Base-by-base conservation (phyloP, 2,329 filamentous ascomycete species). In the Paraphoma sp. region DNA sequence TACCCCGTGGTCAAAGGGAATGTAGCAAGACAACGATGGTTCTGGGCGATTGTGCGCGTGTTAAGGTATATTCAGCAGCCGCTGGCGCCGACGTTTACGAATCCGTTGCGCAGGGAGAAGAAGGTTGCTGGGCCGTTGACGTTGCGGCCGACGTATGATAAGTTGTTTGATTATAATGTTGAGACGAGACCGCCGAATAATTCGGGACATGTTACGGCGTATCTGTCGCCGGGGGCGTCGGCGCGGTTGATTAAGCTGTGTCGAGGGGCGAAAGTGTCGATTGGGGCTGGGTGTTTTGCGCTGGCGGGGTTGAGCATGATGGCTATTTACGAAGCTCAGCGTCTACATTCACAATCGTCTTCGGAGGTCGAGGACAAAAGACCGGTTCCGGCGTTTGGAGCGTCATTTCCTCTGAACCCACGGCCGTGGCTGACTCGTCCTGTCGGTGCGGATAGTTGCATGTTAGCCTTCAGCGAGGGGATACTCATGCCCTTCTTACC, bases 391-490 rank as follows among this genome's bases (percentile, higher is more conserved):
- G 72, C 77, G 7, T 81, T 82, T 67, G 76, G 76, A 28, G 78
- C 76, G 3, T 79, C 77, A 11, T 82, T 82, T 50, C 80, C 80
- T 0, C 69, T 82, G 14, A 81, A 82, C 53, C 80, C 80, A 0
- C 77, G 23, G 23, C 23, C 23, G 23, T 23, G 23, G 23, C 23
- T 23, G 23, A 23, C 23, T 2, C 23, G 23, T 23, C 23, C 23
- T 23, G 23, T 23, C 23, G 23, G 23, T 5, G 23, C 79, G 0
- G 77, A 82, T 31, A 78, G 73, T 29, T 78, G 80, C 54, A 82
- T 82, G 80, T 69, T 83, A 3, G 76, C 79, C 6, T 83, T 83
- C 65, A 75, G 72, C 62, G 79, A 81, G 45, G 80, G 80, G 6
- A 77, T 83, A 45, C 64, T 78, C 1, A 72, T 83, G 56, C 80